Percentiles rank a stretch among this genome's conserved stretches.
Conservation (phyloP, 2,329 filamentous ascomycete genomes). For the Talaromyces islandicus region DNA sequence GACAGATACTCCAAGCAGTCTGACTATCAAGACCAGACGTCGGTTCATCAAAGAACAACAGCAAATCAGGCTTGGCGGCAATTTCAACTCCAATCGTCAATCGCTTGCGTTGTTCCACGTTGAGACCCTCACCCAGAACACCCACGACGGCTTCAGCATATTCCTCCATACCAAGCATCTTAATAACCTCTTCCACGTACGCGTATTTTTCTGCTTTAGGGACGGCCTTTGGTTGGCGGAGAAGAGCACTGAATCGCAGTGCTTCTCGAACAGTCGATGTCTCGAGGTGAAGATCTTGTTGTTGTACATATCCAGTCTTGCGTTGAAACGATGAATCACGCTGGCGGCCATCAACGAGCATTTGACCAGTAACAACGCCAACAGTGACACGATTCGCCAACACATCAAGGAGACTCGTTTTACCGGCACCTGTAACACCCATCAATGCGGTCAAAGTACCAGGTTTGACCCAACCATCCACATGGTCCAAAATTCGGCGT, state of each 20-base stretch:
- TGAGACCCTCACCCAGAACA: conserved; percentile 73
- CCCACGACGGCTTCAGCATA: conserved; percentile 89
- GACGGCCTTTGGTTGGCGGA: conserved; percentile 73
- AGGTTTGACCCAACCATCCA: conserved; percentile 91
- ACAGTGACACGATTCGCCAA: conserved; percentile 80
- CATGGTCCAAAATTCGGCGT: conserved; percentile 72
- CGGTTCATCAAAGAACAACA: conserved; percentile 91
- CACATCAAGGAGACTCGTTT: conserved; percentile 83
- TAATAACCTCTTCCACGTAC: conserved; percentile 87
- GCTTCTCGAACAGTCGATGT: conserved; percentile 86
- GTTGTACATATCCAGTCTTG: conserved; percentile 87
- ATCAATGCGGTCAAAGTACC: conserved; percentile 82
- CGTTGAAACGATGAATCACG: conserved; percentile 81
- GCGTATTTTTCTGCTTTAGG: conserved; percentile 70
- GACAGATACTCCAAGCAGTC: conserved; percentile 86
- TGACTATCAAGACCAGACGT: conserved; percentile 91
- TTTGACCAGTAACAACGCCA: conserved; percentile 81
- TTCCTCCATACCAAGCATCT: conserved; percentile 80
- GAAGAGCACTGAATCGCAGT: conserved; percentile 75
- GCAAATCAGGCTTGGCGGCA: conserved; percentile 79
- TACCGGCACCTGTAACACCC: conserved; percentile 87
- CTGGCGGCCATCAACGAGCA: conserved; percentile 69
- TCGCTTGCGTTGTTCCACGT: conserved; percentile 62
- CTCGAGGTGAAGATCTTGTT: conserved; percentile 81
- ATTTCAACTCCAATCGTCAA: conserved; percentile 95